These are phyloP conservation scores for Scleroderma citrinum DNA, from an alignment of 768 basidiomycete genomes.

Conservation along the genomic window DNA sequence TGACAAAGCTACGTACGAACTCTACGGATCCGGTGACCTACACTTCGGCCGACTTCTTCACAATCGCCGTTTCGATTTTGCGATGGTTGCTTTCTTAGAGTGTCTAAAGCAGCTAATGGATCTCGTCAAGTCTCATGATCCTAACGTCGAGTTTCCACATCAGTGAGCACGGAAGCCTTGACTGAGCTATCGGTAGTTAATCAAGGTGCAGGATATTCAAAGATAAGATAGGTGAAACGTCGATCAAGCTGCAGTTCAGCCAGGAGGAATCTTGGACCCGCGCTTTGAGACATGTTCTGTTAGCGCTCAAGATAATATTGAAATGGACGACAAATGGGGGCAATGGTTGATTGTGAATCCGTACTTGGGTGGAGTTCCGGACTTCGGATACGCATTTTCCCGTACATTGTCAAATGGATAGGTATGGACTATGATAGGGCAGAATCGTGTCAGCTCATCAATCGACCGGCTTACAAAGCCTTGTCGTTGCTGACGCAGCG, in stretches of 20 bases:
- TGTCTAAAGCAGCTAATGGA: conserved; percentile 91
- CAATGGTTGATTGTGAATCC: conserved; percentile 39
- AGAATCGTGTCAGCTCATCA: too few relatives aligned
- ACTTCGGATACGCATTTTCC: too few relatives aligned
- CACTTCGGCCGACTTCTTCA: conserved; percentile 85
- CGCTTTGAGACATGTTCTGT: conserved; percentile 83
- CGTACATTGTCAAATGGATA: too few relatives aligned
- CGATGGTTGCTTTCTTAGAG: conserved; percentile 94
- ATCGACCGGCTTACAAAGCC: neutral
- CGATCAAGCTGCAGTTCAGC: conserved; percentile 89
- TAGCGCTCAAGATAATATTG: conserved; percentile 82
- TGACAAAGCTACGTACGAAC: conserved; percentile 81
- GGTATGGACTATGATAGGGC: too few relatives aligned
- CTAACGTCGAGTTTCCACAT: conserved; percentile 73
- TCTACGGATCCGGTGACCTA: conserved; percentile 93
- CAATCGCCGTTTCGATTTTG: conserved; percentile 92
- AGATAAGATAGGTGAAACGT: conserved; percentile 94
- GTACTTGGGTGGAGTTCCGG: too few relatives aligned
- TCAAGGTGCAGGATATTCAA: conserved; percentile 61
- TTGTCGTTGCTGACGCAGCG: neutral
- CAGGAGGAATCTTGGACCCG: conserved; percentile 97
- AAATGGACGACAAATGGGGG: conserved; percentile 81
- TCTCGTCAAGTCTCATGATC: conserved; percentile 69
- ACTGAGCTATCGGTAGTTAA: neutral
- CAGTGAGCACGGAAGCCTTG: conserved; percentile 51